Evolutionary conservation across 371 early-diverging fungal species (phyloP).

Genomic region (Dichotomocladium elegans): DNA sequence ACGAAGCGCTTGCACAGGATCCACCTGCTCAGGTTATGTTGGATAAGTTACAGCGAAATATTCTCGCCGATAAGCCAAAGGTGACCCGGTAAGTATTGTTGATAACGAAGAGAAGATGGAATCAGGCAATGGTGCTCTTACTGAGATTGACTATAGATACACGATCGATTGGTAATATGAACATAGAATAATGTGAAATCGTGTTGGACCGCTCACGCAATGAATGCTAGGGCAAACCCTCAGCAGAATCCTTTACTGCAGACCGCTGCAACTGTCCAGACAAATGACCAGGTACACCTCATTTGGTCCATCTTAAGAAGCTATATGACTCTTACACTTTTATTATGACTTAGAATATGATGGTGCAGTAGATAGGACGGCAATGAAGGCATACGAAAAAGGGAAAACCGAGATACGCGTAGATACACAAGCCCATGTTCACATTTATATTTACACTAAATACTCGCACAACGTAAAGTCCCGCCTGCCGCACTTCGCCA

Average conservation of each 20-base stretch:
- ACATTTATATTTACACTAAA: no score
- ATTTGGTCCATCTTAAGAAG: background rate
- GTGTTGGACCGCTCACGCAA: background rate
- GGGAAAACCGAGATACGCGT: background rate
- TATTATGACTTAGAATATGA: conserved; percentile 23
- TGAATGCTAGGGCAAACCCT: conserved; percentile 14
- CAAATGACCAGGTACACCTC: conserved; percentile 18
- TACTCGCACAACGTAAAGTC: no score
- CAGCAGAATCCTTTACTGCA: conserved; percentile 19
- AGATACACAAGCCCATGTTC: no score
- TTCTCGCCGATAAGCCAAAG: conserved; percentile 91
- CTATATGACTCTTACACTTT: background rate
- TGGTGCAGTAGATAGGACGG: conserved; percentile 21
- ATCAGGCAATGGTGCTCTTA: background rate
- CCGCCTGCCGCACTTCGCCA: no score
- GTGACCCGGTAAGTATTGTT: conserved; percentile 68
- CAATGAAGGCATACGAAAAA: background rate
- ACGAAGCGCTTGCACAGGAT: conserved; percentile 40
- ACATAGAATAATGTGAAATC: background rate
- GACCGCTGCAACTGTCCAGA: conserved; percentile 3
- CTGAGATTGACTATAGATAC: conserved; percentile 18
- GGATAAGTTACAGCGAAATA: conserved; percentile 76
- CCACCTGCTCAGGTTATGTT: conserved; percentile 53
- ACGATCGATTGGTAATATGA: conserved; percentile 37
- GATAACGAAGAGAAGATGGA: background rate